Percentiles rank a stretch among this genome's conserved stretches.
Conservation (phyloP, 202 grass and related monocot genomes). For the Cymbopogon flexuosus region DNA sequence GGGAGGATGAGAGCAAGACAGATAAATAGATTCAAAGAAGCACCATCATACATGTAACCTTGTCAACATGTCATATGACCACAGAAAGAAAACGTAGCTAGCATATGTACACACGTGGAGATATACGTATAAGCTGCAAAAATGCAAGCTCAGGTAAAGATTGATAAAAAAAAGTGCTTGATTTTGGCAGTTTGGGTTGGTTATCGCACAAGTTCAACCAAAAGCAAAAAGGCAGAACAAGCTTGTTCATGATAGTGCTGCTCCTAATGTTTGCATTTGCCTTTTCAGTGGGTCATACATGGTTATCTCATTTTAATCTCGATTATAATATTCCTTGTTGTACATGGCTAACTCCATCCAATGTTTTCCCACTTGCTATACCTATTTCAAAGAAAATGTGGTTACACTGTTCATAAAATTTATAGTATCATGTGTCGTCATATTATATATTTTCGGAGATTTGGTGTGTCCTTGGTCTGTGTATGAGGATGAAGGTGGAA, state of each 20-base stretch:
- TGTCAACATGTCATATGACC: neutral
- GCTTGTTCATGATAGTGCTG: neutral
- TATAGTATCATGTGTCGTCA: neutral
- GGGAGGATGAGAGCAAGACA: neutral
- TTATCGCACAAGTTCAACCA: neutral
- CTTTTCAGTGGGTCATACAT: conserved; percentile 19
- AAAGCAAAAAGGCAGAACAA: neutral
- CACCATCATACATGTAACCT: neutral
- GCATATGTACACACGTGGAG: neutral
- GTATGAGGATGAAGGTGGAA: neutral
- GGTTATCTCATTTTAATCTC: neutral
- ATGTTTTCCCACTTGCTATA: neutral
- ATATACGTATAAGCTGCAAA: neutral
- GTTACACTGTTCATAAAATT: neutral
- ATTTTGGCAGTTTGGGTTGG: neutral
- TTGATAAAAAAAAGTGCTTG: neutral
- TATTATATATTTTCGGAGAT: neutral
- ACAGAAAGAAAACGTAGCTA: conserved; percentile 14
- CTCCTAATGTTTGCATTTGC: neutral
- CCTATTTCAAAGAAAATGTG: neutral
- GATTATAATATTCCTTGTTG: neutral
- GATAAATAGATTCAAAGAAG: neutral
- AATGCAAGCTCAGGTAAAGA: neutral
- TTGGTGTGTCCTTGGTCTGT: neutral
- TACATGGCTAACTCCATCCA: neutral